Evolutionary conservation across 805 yeast genomes (phyloP).

Genomic region (Lipomyces japonicus): DNA sequence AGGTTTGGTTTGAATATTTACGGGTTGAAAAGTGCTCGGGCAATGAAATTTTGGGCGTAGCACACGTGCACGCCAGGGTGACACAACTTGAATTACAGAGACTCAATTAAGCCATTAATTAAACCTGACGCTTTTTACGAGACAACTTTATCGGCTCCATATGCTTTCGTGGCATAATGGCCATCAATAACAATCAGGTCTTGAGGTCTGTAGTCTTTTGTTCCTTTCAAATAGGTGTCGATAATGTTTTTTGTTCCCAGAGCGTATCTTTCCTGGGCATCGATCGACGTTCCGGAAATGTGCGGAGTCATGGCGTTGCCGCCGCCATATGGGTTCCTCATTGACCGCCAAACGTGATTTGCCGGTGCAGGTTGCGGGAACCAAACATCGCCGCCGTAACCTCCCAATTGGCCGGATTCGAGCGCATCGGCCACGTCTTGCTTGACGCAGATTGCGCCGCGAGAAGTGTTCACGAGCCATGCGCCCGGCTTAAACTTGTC

Average conservation of each 20-base stretch:
- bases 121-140: background rate
- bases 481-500: slow-evolving; percentile 71
- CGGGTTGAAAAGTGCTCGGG: no score
- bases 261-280: slow-evolving; percentile 74
- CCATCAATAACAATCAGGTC: slow-evolving; percentile 71
- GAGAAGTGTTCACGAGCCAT: slow-evolving; percentile 71
- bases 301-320: slow-evolving; percentile 88
- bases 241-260: slow-evolving; percentile 64
- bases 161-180: slow-evolving; percentile 67
- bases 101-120: no score
- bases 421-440: slow-evolving; percentile 75
- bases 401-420: slow-evolving; percentile 61
- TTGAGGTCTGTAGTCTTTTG: slow-evolving; percentile 67
- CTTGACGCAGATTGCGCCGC: slow-evolving; percentile 74
- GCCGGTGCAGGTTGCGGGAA: slow-evolving; percentile 78
- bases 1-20: no score
- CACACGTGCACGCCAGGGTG: no score
- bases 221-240: slow-evolving; percentile 57
- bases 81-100: no score
- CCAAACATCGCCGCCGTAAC: slow-evolving; percentile 88
- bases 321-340: slow-evolving; percentile 61
- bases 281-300: slow-evolving; percentile 72
- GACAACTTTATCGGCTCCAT: slow-evolving; percentile 44
- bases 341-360: slow-evolving; percentile 71
- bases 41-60: no score